These are phyloP conservation scores for Phytophthora constricta DNA, from an alignment of 352 stramenopile species.

Conservation along the genomic window DNA sequence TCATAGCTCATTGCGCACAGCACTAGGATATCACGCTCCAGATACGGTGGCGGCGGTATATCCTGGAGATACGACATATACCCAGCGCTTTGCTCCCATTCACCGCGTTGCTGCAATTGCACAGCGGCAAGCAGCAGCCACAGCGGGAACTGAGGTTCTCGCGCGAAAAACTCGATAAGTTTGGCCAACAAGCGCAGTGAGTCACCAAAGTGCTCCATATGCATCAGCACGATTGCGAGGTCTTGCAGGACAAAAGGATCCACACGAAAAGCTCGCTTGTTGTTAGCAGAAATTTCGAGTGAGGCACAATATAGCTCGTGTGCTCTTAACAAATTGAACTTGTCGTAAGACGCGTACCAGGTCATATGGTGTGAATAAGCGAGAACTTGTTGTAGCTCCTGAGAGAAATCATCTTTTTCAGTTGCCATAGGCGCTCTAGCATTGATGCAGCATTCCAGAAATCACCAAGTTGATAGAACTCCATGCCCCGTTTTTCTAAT, in stretches of 20 bases:
- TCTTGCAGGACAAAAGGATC: conserved; percentile 67
- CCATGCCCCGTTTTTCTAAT: conserved; percentile 46
- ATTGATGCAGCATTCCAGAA: conserved; percentile 67
- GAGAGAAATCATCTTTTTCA: conserved; percentile 11
- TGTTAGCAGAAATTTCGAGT: conserved; percentile 27
- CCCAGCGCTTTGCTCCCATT: conserved; percentile 60
- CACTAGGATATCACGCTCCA: conserved; percentile 64
- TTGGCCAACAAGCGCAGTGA: conserved; percentile 62
- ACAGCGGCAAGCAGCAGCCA: conserved; percentile 70
- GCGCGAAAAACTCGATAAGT: conserved; percentile 67
- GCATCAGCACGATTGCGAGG: conserved; percentile 68
- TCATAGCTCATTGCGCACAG: conserved; percentile 68
- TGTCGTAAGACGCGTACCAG: conserved; percentile 68
- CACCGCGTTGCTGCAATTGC: conserved; percentile 61
- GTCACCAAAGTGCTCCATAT: conserved; percentile 50
- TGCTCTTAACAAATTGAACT: conserved; percentile 52
- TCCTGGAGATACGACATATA: conserved; percentile 73
- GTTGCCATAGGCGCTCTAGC: conserved; percentile 43
- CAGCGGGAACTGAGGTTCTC: conserved; percentile 49
- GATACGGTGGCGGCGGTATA: conserved; percentile 51
- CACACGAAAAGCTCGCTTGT: conserved; percentile 2
- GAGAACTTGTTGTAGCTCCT: conserved; percentile 34
- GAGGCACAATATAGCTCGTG: conserved; percentile 51
- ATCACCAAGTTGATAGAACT: conserved; percentile 48
- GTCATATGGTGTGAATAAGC: conserved; percentile 74